phyloP scores from a whole-genome alignment of 768 basidiomycete species.

The Strobilomyces echinocephalus region DNA sequence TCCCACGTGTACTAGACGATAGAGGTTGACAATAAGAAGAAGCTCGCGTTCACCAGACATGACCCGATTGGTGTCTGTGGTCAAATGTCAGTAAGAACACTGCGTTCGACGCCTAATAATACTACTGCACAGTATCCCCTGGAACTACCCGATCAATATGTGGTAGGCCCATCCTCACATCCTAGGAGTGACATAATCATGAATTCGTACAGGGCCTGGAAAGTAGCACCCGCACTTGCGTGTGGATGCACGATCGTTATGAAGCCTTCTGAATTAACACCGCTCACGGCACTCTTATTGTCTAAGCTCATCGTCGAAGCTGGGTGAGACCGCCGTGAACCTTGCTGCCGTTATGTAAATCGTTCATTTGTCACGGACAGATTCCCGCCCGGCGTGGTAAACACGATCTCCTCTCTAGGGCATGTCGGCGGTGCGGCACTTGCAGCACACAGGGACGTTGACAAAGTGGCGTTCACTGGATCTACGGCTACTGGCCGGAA shows the following conservation, averaged over 20 bases:
- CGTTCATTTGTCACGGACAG: constrained; percentile 34
- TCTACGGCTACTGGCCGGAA: constrained; percentile 85
- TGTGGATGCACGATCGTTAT: constrained; percentile 91
- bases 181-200: constrained; percentile 1
- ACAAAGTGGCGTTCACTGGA: constrained; percentile 95
- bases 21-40: constrained; percentile 74
- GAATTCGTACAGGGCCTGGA: constrained; percentile 58
- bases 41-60: constrained; percentile 80
- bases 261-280: constrained; percentile 89
- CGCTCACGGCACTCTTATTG: constrained; percentile 77
- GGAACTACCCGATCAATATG: constrained; percentile 92
- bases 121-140: constrained; percentile 60
- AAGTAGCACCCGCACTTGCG: constrained; percentile 88
- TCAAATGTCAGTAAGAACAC: constrained; percentile 61
- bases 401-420: constrained; percentile 82
- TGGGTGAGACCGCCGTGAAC: constrained; percentile 46
- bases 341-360: constrained; percentile 10
- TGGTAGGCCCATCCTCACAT: constrained; percentile 41
- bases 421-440: constrained; percentile 81
- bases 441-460: constrained; percentile 75
- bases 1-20: constrained; percentile 46
- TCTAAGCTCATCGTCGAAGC: constrained; percentile 80
- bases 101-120: constrained; percentile 8
- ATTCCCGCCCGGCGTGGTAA: constrained; percentile 88
- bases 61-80: constrained; percentile 95